phyloP scores from a whole-genome alignment of 306 rosid species.

The Rosa multiflora region DNA sequence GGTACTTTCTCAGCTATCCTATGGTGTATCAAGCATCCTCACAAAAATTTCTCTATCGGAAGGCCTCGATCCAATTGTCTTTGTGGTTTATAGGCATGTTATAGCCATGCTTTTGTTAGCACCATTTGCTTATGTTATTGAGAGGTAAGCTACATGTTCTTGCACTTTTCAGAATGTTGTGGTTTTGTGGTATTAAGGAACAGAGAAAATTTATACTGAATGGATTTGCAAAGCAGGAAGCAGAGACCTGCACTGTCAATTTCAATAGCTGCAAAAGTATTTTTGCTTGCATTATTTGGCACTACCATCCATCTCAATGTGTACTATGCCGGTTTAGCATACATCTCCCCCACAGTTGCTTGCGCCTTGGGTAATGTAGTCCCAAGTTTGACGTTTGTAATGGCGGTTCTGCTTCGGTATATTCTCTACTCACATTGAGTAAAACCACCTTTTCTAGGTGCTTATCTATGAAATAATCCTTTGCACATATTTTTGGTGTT shows the following conservation, averaged over 20 bases:
- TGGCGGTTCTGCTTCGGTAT: conserved; percentile 32
- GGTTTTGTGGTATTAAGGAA: background rate
- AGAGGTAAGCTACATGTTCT: conserved; percentile 22
- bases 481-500: background rate
- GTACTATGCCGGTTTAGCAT: conserved; percentile 33
- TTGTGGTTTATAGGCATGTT: conserved; percentile 33
- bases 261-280: conserved; percentile 23
- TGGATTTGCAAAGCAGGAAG: conserved; percentile 24
- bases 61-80: conserved; percentile 33
- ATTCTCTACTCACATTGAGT: background rate
- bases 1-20: conserved; percentile 20
- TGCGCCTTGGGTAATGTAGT: conserved; percentile 37
- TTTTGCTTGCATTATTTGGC: conserved; percentile 33
- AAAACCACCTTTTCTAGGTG: background rate
- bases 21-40: conserved; percentile 25
- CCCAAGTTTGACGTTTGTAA: conserved; percentile 36
- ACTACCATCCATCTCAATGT: conserved; percentile 37
- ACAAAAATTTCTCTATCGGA: conserved; percentile 21
- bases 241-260: conserved; percentile 27
- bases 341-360: conserved; percentile 32
- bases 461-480: background rate
- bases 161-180: background rate
- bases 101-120: conserved; percentile 27
- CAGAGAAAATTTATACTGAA: background rate
- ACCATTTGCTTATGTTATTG: conserved; percentile 30